phyloP scores from a whole-genome alignment of 2,329 filamentous ascomycete genomes.

The Pseudogymnoascus sp. region DNA sequence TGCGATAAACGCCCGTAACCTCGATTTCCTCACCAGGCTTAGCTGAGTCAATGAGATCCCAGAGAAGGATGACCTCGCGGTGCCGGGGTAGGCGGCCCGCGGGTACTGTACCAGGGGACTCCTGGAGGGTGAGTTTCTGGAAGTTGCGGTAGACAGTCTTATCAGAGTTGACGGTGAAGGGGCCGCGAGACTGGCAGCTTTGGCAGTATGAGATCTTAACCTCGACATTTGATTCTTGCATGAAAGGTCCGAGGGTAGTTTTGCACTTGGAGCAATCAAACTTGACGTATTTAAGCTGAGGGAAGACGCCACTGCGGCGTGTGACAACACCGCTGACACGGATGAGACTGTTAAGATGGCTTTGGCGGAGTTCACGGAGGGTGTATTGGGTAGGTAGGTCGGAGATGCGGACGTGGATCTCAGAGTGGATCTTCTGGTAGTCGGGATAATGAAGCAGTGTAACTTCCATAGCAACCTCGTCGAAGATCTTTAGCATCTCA shows the following conservation, averaged over 20 bases:
- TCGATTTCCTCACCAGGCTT: constrained; percentile 98
- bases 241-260: constrained; percentile 85
- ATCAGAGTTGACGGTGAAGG: constrained; percentile 92
- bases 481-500: constrained; percentile 94
- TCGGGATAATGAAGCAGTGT: constrained; percentile 94
- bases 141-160: constrained; percentile 99
- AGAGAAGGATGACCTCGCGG: constrained; percentile 88
- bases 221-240: constrained; percentile 93
- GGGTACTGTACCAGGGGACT: constrained; percentile 93
- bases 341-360: constrained; percentile 90
- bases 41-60: constrained; percentile 92
- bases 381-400: constrained; percentile 94
- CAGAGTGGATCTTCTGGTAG: constrained; percentile 93
- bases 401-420: constrained; percentile 95
- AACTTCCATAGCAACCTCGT: constrained; percentile 93
- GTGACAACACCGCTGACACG: constrained; percentile 94
- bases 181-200: constrained; percentile 88
- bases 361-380: constrained; percentile 86
- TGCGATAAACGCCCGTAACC: constrained; percentile 91
- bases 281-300: constrained; percentile 96
- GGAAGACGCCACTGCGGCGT: constrained; percentile 87
- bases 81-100: constrained; percentile 89
- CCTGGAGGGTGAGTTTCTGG: constrained; percentile 93
- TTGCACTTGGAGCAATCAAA: constrained; percentile 95
- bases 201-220: constrained; percentile 96